Conservation (phyloP, 2,329 filamentous ascomycete species). For the Colletotrichum nymphaeae region DNA sequence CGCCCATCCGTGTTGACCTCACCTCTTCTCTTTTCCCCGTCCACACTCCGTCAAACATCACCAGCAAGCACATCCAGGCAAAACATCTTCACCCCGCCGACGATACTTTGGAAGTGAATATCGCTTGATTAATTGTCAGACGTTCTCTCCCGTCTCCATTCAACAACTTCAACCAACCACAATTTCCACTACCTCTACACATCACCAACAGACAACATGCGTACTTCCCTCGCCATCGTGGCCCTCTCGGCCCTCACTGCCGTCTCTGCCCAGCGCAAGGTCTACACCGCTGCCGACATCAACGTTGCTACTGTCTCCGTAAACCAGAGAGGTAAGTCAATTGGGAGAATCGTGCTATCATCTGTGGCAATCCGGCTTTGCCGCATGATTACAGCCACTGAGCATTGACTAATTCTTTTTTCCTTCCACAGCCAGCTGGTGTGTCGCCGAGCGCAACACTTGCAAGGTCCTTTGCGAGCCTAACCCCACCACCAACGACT, state of each 20-base stretch:
- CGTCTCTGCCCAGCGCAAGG: conserved; percentile 35
- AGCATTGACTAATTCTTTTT: neutral
- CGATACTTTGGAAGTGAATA: conserved; percentile 30
- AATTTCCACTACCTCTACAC: conserved; percentile 15
- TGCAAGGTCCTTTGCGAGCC: conserved; percentile 60
- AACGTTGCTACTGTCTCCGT: conserved; percentile 21
- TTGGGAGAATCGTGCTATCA: neutral
- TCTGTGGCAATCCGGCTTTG: neutral
- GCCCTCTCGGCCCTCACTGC: conserved; percentile 32
- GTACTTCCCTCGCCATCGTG: conserved; percentile 31
- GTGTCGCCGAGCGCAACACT: conserved; percentile 61
- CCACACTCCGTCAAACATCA: conserved; percentile 19
- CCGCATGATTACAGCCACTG: neutral
- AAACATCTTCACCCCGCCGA: conserved; percentile 31
- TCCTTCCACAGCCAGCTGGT: conserved; percentile 59
- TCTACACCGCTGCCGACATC: conserved; percentile 28
- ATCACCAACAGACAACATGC: conserved; percentile 31
- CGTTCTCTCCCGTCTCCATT: neutral
- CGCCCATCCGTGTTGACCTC: neutral
- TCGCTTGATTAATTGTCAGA: conserved; percentile 25
- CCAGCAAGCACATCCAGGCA: conserved; percentile 25
- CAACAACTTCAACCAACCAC: conserved; percentile 3
- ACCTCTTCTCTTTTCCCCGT: conserved; percentile 15
- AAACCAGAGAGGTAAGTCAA: conserved; percentile 23
- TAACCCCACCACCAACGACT: conserved; percentile 54